phyloP scores from a whole-genome alignment of 352 stramenopile species.

The Hyaloperonospora brassicae region DNA sequence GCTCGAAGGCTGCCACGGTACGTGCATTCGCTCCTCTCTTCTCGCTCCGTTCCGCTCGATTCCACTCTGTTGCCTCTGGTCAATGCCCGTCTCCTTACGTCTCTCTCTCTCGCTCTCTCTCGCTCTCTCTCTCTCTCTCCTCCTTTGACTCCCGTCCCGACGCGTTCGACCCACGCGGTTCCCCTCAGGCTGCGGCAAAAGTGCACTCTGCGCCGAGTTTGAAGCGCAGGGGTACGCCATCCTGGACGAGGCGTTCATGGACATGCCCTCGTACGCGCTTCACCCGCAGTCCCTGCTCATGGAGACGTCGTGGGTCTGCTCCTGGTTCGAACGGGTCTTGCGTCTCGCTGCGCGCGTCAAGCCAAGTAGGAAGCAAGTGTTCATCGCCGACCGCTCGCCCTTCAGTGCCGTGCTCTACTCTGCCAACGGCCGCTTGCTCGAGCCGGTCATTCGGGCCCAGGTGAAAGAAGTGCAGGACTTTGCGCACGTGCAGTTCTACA shows the following conservation, averaged over 20 bases:
- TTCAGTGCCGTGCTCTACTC: slow-evolving; percentile 84
- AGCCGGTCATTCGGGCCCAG: slow-evolving; percentile 75
- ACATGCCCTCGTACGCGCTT: slow-evolving; percentile 80
- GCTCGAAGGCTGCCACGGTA: slow-evolving; percentile 81
- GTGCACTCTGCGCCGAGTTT: slow-evolving; percentile 67
- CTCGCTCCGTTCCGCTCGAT: too few relatives aligned
- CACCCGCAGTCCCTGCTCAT: slow-evolving; percentile 87
- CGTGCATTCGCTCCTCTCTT: not conserved
- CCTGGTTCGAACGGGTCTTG: slow-evolving; percentile 86
- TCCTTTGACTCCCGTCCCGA: too few relatives aligned
- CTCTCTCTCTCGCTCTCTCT: slow-evolving; percentile 3
- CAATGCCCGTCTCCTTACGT: not conserved
- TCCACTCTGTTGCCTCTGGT: too few relatives aligned
- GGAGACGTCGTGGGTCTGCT: slow-evolving; percentile 87
- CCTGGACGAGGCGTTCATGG: slow-evolving; percentile 83
- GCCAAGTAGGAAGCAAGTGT: slow-evolving; percentile 45
- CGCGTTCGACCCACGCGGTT: not conserved
- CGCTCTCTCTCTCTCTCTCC: too few relatives aligned
- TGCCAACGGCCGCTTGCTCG: slow-evolving; percentile 54
- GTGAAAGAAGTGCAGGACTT: slow-evolving; percentile 74
- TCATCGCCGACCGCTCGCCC: slow-evolving; percentile 79
- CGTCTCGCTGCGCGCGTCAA: slow-evolving; percentile 47
- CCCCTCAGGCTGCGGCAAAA: slow-evolving; percentile 61
- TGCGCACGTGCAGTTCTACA: slow-evolving; percentile 78
- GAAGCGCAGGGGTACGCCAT: slow-evolving; percentile 66